Evolutionary conservation across 1,284 basidiomycete species (phyloP).

Genomic region (Sporisorium iseilematis-ciliati): DNA sequence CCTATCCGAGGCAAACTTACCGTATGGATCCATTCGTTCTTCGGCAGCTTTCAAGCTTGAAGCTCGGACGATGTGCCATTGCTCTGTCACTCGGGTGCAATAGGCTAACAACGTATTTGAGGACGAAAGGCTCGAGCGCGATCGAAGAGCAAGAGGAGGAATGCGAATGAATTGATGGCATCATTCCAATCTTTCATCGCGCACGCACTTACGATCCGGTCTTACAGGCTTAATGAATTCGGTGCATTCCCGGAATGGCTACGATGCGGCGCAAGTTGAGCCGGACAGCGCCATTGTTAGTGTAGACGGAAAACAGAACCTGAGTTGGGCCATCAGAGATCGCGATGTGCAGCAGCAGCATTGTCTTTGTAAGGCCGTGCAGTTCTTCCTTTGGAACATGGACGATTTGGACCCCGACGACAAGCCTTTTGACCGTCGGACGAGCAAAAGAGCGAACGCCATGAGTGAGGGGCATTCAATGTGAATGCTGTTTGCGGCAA

Average conservation of each 20-base stretch:
- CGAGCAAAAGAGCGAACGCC: background rate
- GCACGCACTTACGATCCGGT: background rate
- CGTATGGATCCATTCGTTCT: background rate
- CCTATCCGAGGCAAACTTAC: too few species aligned
- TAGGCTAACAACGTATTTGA: too few species aligned
- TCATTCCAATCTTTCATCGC: conserved; percentile 2
- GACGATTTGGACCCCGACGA: background rate
- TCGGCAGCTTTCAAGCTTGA: too few species aligned
- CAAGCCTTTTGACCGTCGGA: background rate
- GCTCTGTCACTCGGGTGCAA: too few species aligned
- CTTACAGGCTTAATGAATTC: background rate
- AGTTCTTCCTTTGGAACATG: background rate
- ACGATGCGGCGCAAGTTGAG: background rate
- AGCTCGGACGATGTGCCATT: too few species aligned
- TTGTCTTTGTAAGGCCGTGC: background rate
- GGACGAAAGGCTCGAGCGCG: too few species aligned
- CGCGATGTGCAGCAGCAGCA: background rate
- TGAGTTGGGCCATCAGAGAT: background rate
- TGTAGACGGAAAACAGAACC: background rate
- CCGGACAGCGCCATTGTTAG: background rate
- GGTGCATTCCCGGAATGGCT: background rate
- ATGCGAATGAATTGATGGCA: conserved; percentile 2
- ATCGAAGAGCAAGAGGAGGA: background rate
- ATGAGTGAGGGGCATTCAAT: background rate
- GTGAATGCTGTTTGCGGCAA: background rate